phyloP scores from a whole-genome alignment of 306 rosid genomes.

The Prunus mira region DNA sequence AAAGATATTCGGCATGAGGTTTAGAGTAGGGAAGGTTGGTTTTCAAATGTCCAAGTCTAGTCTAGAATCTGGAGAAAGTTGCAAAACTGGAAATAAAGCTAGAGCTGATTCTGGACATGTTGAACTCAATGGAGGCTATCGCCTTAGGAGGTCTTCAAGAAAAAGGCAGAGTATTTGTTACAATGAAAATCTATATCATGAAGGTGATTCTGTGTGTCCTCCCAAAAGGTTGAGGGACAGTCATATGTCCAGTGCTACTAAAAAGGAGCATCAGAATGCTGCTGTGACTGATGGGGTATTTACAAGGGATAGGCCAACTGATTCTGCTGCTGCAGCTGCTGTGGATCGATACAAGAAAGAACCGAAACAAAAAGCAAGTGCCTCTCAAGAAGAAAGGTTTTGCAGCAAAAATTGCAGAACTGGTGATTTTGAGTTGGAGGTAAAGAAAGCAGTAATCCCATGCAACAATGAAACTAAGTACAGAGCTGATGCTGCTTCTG shows the following conservation, averaged over 20 bases:
- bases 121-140: slow-evolving; percentile 14
- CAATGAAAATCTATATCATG: slow-evolving; percentile 26
- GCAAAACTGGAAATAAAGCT: slow-evolving; percentile 16
- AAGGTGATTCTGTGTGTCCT: slow-evolving; percentile 34
- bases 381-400: slow-evolving; percentile 22
- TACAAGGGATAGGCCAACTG: slow-evolving; percentile 17
- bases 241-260: slow-evolving; percentile 18
- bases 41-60: slow-evolving; percentile 9
- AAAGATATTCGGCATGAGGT: too few relatives aligned
- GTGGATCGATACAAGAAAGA: slow-evolving; percentile 18
- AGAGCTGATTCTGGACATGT: slow-evolving; percentile 12
- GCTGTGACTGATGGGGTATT: slow-evolving; percentile 1
- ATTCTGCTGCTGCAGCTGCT: slow-evolving; percentile 15
- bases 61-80: slow-evolving; percentile 31
- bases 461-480: slow-evolving; percentile 27
- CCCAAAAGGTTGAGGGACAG: slow-evolving; percentile 38
- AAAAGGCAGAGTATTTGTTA: slow-evolving; percentile 38
- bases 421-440: slow-evolving; percentile 25
- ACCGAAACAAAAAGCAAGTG: slow-evolving; percentile 17
- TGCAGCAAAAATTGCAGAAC: slow-evolving; percentile 25
- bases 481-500: slow-evolving; percentile 17
- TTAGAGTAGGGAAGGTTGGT: too few relatives aligned
- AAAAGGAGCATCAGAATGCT: too few relatives aligned
- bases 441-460: slow-evolving; percentile 29
- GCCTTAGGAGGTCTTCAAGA: slow-evolving; percentile 39